Evolutionary conservation across 1,139 yeast genomes (phyloP).

Genomic region (Kodamaea sp.): DNA sequence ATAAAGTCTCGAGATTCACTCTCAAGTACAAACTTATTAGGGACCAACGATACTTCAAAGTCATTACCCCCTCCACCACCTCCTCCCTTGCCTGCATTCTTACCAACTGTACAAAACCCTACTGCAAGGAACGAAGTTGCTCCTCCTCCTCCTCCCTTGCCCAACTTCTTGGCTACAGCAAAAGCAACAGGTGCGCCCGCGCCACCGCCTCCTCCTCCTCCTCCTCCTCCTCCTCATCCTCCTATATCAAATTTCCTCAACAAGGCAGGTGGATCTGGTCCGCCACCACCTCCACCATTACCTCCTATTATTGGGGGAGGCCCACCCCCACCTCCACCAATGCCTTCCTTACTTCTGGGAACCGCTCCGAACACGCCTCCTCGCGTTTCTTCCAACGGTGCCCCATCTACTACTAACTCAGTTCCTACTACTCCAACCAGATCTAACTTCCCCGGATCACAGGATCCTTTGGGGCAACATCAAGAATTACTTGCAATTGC

Average conservation of each 20-base stretch:
- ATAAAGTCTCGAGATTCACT: no score
- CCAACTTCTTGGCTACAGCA: slow-evolving; percentile 1
- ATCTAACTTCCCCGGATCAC: slow-evolving; percentile 1
- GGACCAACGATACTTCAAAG: no score
- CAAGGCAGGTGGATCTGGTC: slow-evolving; percentile 9
- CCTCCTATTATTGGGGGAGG: slow-evolving; percentile 20
- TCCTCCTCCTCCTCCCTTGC: slow-evolving; percentile 31
- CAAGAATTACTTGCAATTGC: slow-evolving; percentile 17
- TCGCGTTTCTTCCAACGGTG: neutral
- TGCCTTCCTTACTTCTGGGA: slow-evolving; percentile 13
- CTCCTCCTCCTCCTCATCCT: slow-evolving; percentile 29
- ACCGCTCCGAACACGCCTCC: slow-evolving; percentile 7
- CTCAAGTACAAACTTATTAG: no score
- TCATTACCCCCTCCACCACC: slow-evolving; percentile 20
- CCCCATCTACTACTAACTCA: neutral
- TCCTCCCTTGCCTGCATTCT: slow-evolving; percentile 30
- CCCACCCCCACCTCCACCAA: slow-evolving; percentile 31
- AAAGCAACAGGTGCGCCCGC: slow-evolving; percentile 26
- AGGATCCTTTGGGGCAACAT: slow-evolving; percentile 3
- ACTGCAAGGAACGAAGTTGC: slow-evolving; percentile 7
- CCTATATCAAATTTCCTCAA: slow-evolving; percentile 18
- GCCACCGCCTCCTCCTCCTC: slow-evolving; percentile 29
- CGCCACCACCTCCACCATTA: slow-evolving; percentile 36
- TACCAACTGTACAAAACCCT: slow-evolving; percentile 16
- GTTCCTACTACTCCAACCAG: slow-evolving; percentile 6